A percentile compares a stretch with the other conserved stretches of the same genome.
Conservation (phyloP, 2,329 filamentous ascomycete species). For the Diplodia mutila region DNA sequence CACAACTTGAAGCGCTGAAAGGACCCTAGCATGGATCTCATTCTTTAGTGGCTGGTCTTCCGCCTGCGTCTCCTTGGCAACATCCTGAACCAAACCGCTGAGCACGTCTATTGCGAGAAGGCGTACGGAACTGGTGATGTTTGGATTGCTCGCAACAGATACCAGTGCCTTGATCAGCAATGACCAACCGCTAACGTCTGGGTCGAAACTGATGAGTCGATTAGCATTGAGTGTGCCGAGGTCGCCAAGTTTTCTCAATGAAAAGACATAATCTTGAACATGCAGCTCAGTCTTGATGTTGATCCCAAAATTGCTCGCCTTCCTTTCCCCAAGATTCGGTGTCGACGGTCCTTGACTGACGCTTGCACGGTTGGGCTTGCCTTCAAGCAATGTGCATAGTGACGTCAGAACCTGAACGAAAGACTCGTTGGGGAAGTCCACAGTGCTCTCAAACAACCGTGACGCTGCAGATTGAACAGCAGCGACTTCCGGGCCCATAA, state of each 20-base stretch:
- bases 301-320: constrained; percentile 25
- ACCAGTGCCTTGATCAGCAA: constrained; percentile 63
- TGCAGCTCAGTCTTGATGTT: constrained; percentile 46
- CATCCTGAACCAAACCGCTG: constrained; percentile 51
- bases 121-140: constrained; percentile 49
- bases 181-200: constrained; percentile 75
- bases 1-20: constrained; percentile 67
- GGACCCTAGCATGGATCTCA: constrained; percentile 71
- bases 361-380: constrained; percentile 32
- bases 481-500: constrained; percentile 74
- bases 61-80: constrained; percentile 57
- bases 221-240: constrained; percentile 50
- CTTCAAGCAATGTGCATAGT: constrained; percentile 70
- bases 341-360: constrained; percentile 23
- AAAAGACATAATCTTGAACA: constrained; percentile 52
- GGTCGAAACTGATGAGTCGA: constrained; percentile 69
- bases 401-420: constrained; percentile 79
- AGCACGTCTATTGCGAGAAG: constrained; percentile 55
- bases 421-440: constrained; percentile 82
- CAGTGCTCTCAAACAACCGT: constrained; percentile 86
- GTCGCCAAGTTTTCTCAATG: constrained; percentile 53
- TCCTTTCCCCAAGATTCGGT: constrained; percentile 6
- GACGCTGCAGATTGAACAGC: constrained; percentile 87
- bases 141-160: constrained; percentile 47
- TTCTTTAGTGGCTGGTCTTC: constrained; percentile 46